Conservation (phyloP, 169 alveolate species). For the Plasmodium relictum region DNA sequence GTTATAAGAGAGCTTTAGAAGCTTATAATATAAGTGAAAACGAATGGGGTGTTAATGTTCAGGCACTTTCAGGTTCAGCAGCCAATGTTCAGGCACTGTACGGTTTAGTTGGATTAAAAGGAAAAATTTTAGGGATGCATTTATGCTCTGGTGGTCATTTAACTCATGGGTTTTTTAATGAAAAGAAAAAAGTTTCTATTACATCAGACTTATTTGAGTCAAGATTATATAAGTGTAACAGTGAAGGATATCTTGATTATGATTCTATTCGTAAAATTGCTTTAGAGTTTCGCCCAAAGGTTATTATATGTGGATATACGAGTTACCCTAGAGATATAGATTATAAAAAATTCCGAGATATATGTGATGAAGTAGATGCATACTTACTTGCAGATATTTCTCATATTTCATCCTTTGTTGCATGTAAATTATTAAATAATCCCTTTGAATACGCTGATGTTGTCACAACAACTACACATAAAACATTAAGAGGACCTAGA, state of each 20-base stretch:
- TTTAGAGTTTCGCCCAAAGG: conserved; percentile 88
- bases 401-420: conserved; percentile 96
- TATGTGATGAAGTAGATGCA: conserved; percentile 96
- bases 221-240: conserved; percentile 89
- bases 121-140: conserved; percentile 97
- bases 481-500: conserved; percentile 97
- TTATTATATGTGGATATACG: conserved; percentile 91
- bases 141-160: conserved; percentile 97
- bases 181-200: conserved; percentile 93
- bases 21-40: conserved; percentile 94
- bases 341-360: conserved; percentile 91
- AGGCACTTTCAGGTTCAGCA: conserved; percentile 97
- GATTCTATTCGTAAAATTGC: conserved; percentile 78
- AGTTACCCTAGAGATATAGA: conserved; percentile 90
- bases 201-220: conserved; percentile 95
- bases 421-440: conserved; percentile 92
- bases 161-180: conserved; percentile 94
- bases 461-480: conserved; percentile 99
- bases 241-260: conserved; percentile 80
- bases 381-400: conserved; percentile 97
- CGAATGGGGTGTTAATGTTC: conserved; percentile 98
- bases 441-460: conserved; percentile 95
- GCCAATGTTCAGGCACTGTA: conserved; percentile 97
- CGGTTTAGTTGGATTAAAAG: conserved; percentile 96
- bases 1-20: conserved; percentile 94